Evolutionary conservation across 2,329 filamentous ascomycete species (phyloP).

Genomic region (Helotiales sp.): DNA sequence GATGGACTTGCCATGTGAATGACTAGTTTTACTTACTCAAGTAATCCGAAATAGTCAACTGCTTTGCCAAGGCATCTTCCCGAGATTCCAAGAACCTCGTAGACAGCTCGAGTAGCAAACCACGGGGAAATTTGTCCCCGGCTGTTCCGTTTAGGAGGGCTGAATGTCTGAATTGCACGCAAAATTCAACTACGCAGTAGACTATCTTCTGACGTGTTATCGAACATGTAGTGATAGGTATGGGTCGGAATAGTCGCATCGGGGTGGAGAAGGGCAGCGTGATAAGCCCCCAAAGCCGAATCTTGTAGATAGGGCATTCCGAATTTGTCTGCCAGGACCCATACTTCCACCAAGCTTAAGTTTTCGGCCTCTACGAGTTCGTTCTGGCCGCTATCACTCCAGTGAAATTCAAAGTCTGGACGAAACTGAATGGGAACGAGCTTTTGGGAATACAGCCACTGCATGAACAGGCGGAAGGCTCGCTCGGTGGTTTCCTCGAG

Average conservation of each 20-base stretch:
- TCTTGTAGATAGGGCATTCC: not conserved
- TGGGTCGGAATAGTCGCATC: not conserved
- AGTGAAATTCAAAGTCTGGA: not conserved
- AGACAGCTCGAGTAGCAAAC: not conserved
- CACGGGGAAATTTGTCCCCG: not conserved
- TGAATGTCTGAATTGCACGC: not conserved
- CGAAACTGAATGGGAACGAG: not conserved
- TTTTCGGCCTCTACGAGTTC: not conserved
- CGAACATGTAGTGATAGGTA: not conserved
- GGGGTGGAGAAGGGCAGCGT: not conserved
- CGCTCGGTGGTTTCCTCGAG: conserved; percentile 9
- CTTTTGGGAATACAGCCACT: conserved; percentile 25
- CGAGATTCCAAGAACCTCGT: not conserved
- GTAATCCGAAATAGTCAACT: too few relatives aligned
- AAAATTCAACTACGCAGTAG: not conserved
- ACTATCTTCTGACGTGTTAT: not conserved
- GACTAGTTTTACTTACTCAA: too few relatives aligned
- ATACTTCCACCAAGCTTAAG: not conserved
- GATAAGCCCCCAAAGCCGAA: not conserved
- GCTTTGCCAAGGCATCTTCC: too few relatives aligned
- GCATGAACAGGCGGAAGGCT: not conserved
- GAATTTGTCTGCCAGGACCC: conserved; percentile 19
- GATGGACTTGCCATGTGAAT: too few relatives aligned
- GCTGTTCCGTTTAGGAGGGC: not conserved
- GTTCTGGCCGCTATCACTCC: not conserved